Base-by-base conservation (phyloP, 106 monocot genomes). In the Allium cepa region DNA sequence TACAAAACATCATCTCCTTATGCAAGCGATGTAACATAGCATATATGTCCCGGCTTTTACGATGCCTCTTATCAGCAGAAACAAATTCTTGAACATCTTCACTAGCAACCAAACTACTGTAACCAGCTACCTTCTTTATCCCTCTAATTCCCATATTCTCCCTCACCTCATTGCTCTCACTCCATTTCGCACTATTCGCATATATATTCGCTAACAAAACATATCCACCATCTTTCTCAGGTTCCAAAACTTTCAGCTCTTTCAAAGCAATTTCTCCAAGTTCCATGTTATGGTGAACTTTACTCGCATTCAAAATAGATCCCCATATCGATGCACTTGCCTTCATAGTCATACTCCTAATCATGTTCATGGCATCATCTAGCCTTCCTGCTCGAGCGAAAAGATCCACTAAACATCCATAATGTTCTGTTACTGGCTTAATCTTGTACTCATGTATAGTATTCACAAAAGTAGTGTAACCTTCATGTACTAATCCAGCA, bases 321-420 rank as follows among this genome's bases (percentile, higher is more conserved):
- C 85, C 90, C 90, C 90, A 90, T 50, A 90, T 83, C 0, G 85
- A 90, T 55, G 47, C 56, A 60, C 66, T 78, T 46, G 85, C 82
- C 14, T 71, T 66, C 73, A 86, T 67, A 11, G 80, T 76, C 87
- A 91, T 79, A 46, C 18, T 75, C 60, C 47, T 18, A 56, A 84
- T 71, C 48, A 84, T 59, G 56, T 74, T 63, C 47, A 50, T 58
- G 7, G 83, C 91, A 49, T 91, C 87, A 12, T 0, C 49, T 15
- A 91, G 18, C 76, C 79, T 81, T 26, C 87, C 91, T 14, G 84
- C 81, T 72, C 84, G 76, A 17, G 87, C 68, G 26, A 87, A 77
- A 73, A 91, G 81, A 80, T 91, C 91, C 12, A 87, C 84, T 14
- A 87, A 13, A 46, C 87, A 91, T 2, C 87, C 84, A 56, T 87